phyloP scores from a whole-genome alignment of 108 stramenopile species.

The Pseudonitzschia pungens region DNA sequence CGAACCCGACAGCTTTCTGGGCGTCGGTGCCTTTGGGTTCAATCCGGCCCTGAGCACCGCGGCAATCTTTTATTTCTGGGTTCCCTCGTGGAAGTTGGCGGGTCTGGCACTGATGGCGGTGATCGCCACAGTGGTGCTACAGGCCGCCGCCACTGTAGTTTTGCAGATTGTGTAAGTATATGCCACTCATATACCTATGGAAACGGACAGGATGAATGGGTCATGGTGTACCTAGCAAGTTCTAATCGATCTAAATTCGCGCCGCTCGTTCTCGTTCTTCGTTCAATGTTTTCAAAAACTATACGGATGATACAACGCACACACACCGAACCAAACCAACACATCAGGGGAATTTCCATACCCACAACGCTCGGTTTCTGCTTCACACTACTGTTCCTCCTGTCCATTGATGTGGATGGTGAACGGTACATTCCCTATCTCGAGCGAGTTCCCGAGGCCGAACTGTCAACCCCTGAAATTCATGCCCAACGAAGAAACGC shows the following conservation, averaged over 20 bases:
- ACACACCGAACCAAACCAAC: background rate
- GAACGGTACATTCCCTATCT: background rate
- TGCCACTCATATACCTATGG: too few species aligned
- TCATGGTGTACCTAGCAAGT: too few species aligned
- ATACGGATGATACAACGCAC: too few species aligned
- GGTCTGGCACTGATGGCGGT: conserved; percentile 16
- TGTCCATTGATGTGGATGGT: conserved; percentile 25
- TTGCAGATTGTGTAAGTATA: background rate
- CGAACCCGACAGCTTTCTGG: conserved; percentile 7
- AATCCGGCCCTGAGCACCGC: conserved; percentile 26
- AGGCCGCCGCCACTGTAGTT: background rate
- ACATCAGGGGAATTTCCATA: conserved; percentile 16
- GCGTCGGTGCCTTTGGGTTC: conserved; percentile 27
- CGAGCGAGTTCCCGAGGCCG: conserved; percentile 21
- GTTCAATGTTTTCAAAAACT: background rate
- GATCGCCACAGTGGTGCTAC: background rate
- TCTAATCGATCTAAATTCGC: too few species aligned
- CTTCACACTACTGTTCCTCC: conserved; percentile 12
- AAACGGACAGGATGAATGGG: too few species aligned
- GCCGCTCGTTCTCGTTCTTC: background rate
- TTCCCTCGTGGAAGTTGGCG: conserved; percentile 22
- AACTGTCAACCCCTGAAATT: conserved; percentile 24
- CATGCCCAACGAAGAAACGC: background rate
- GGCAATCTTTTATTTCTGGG: conserved; percentile 23
- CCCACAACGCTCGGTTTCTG: conserved; percentile 27